Evolutionary conservation across 2,329 filamentous ascomycete genomes (phyloP).

Genomic region (Hypoxylon sp.): DNA sequence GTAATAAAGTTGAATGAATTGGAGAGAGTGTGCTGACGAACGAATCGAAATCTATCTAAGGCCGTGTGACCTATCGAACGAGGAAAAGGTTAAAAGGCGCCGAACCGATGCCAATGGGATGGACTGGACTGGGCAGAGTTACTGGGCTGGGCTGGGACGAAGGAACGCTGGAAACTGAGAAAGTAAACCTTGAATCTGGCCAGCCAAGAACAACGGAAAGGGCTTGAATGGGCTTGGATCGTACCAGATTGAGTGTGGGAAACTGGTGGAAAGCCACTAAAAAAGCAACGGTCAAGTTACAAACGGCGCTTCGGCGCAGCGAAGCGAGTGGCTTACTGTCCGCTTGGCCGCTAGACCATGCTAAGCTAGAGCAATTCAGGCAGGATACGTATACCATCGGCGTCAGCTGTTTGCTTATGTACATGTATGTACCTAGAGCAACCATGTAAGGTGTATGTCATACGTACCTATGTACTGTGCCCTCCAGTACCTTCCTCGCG

Average conservation of each 20-base stretch:
- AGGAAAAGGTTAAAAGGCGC: constrained; percentile 23
- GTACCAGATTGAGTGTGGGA: constrained; percentile 27
- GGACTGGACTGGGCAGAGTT: neutral
- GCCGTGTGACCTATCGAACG: constrained; percentile 34
- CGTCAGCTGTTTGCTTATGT: constrained; percentile 13
- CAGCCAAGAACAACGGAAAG: constrained; percentile 23
- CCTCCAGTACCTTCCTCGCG: neutral
- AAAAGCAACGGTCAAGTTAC: constrained; percentile 14
- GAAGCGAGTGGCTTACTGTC: constrained; percentile 17
- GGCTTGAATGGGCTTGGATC: constrained; percentile 19
- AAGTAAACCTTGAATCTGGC: constrained; percentile 34
- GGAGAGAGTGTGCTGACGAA: constrained; percentile 13
- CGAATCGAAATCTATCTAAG: constrained; percentile 30
- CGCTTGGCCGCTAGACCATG: constrained; percentile 11
- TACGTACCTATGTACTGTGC: neutral
- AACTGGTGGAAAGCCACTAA: constrained; percentile 7
- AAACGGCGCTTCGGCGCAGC: constrained; percentile 33
- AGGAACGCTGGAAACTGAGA: constrained; percentile 24
- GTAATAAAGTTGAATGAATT: constrained; percentile 19
- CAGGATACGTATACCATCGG: constrained; percentile 7
- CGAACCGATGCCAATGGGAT: constrained; percentile 9
- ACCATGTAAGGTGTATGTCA: neutral
- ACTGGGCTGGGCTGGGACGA: constrained; percentile 15
- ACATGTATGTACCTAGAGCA: neutral
- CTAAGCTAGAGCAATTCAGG: neutral